These are phyloP conservation scores for Colletotrichum noveboracense DNA, from an alignment of 2,329 filamentous ascomycete genomes.

Conservation along the genomic window DNA sequence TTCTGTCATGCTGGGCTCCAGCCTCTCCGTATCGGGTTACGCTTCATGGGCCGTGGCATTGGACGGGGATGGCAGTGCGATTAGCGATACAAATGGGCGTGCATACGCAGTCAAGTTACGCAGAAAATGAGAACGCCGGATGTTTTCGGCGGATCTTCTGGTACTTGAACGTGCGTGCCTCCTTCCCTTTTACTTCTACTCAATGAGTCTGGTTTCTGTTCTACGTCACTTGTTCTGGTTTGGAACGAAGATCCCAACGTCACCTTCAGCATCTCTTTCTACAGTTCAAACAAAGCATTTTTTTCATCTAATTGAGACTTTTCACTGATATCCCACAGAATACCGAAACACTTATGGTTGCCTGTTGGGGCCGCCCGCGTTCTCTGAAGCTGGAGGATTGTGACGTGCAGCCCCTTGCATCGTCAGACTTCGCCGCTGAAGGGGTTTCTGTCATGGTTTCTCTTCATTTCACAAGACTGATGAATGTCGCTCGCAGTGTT, in stretches of 20 bases:
- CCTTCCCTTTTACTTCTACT: not conserved
- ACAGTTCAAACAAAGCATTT: not conserved
- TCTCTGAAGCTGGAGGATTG: not conserved
- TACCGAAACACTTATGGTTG: not conserved
- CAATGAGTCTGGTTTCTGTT: not conserved
- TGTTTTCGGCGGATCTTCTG: not conserved
- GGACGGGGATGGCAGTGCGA: not conserved
- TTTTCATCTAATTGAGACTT: not conserved
- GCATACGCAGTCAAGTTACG: not conserved
- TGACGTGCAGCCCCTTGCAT: not conserved
- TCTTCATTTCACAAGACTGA: not conserved
- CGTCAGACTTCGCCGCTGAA: not conserved
- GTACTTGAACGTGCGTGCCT: not conserved
- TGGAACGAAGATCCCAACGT: not conserved
- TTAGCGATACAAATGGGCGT: not conserved
- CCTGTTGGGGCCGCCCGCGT: not conserved
- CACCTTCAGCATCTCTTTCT: not conserved
- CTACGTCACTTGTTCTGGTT: fast-evolving
- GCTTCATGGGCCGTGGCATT: not conserved
- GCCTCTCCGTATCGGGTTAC: not conserved
- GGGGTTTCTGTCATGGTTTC: not conserved
- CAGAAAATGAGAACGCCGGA: not conserved
- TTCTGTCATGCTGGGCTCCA: not conserved
- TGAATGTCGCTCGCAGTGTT: not conserved
- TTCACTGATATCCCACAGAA: not conserved